These are phyloP conservation scores for Kalmusia sp. DNA, from an alignment of 2,329 filamentous ascomycete species.

Conservation along the genomic window DNA sequence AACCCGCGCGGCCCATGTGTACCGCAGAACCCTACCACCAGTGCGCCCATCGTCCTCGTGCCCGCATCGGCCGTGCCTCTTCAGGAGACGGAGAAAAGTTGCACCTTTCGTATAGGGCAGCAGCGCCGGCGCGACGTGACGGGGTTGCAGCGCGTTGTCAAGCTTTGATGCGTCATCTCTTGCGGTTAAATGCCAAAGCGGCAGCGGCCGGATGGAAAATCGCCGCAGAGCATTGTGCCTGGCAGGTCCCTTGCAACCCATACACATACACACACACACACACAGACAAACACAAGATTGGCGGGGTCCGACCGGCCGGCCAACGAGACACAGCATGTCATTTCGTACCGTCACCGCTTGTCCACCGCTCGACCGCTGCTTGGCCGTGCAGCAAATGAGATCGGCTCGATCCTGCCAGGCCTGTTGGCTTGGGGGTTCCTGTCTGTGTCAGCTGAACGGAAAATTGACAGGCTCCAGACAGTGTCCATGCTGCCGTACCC, in stretches of 20 bases:
- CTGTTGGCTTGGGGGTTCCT: slow-evolving; percentile 16
- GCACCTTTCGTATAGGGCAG: slow-evolving; percentile 12
- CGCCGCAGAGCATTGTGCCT: background rate
- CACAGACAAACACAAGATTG: background rate
- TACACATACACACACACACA: too few relatives aligned
- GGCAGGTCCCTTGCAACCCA: slow-evolving; percentile 3
- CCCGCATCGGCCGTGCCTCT: slow-evolving; percentile 25
- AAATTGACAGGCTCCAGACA: slow-evolving; percentile 21
- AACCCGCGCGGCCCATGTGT: slow-evolving; percentile 15
- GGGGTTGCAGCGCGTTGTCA: background rate
- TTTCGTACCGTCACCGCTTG: slow-evolving; percentile 21
- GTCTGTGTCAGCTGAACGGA: slow-evolving; percentile 33
- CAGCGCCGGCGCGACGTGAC: slow-evolving; percentile 5
- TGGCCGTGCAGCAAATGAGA: background rate
- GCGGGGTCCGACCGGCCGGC: slow-evolving; percentile 9
- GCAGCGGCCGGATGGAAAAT: slow-evolving; percentile 2
- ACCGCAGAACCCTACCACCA: slow-evolving; percentile 12
- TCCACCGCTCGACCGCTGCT: background rate
- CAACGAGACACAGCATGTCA: slow-evolving; percentile 23
- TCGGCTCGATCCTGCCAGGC: background rate
- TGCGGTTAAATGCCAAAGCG: slow-evolving; percentile 11
- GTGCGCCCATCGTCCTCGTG: slow-evolving; percentile 29
- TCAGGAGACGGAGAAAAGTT: slow-evolving; percentile 20
- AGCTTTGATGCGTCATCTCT: slow-evolving; percentile 1
- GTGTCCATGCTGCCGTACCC: slow-evolving; percentile 38